A percentile compares a stretch with the other conserved stretches of the same genome.
These are phyloP conservation scores for Microbotryum lychnidis-dioicae DNA, from an alignment of 1,284 basidiomycete species.

Conservation along the genomic window DNA sequence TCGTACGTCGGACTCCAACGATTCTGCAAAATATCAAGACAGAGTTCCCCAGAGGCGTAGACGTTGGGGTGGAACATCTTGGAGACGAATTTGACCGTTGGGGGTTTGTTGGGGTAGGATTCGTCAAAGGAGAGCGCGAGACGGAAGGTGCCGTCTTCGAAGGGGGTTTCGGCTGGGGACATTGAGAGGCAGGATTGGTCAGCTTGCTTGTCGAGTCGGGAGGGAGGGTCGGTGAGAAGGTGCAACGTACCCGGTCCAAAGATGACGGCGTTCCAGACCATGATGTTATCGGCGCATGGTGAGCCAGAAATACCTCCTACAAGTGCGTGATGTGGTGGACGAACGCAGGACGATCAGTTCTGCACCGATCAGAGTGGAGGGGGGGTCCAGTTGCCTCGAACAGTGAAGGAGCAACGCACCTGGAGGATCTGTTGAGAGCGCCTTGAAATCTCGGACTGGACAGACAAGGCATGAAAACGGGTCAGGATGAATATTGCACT, in stretches of 20 bases:
- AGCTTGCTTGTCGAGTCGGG: slow-evolving; percentile 2
- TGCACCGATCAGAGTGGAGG: no score
- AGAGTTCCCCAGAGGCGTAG: slow-evolving; percentile 95
- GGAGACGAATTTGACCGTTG: slow-evolving; percentile 90
- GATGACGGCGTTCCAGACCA: slow-evolving; percentile 99
- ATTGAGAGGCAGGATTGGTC: neutral
- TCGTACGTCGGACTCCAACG: slow-evolving; percentile 98
- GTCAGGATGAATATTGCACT: no score
- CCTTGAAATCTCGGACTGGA: no score
- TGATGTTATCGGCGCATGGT: slow-evolving; percentile 95
- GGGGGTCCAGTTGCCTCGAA: no score
- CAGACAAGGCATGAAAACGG: no score
- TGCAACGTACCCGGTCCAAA: slow-evolving; percentile 80
- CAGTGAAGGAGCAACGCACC: no score
- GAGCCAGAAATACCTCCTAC: slow-evolving; percentile 84
- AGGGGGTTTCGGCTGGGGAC: slow-evolving; percentile 80
- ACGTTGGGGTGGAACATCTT: slow-evolving; percentile 93
- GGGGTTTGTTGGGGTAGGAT: slow-evolving; percentile 95
- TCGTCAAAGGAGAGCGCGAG: slow-evolving; percentile 92
- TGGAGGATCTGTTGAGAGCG: no score
- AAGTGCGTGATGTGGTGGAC: no score
- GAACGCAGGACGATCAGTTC: no score
- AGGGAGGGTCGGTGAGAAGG: neutral
- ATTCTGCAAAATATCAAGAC: slow-evolving; percentile 95
- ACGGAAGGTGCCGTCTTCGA: slow-evolving; percentile 98